Evolutionary conservation across 176 grass and related monocot species (phyloP).

Genomic region (Carex pumila): DNA sequence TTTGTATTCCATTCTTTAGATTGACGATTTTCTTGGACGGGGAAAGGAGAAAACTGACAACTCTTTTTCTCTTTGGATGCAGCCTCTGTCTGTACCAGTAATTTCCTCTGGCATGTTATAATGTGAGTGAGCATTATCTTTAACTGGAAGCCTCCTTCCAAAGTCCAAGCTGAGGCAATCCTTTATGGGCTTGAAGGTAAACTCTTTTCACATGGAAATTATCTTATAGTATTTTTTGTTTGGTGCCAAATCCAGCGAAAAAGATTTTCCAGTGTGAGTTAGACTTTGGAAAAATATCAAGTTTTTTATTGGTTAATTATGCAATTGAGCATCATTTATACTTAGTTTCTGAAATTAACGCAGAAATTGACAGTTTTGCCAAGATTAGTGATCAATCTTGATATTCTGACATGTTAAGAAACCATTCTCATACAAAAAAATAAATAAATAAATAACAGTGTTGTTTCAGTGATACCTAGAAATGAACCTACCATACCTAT

Average conservation of each 20-base stretch:
- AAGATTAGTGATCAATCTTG: background rate
- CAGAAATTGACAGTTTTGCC: background rate
- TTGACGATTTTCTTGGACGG: no score
- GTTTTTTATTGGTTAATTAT: background rate
- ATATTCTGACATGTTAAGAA: background rate
- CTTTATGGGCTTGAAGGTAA: slow-evolving; percentile 18
- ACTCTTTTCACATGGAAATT: background rate
- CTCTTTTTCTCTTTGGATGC: no score
- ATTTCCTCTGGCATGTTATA: no score
- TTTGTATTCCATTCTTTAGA: no score
- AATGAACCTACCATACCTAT: no score
- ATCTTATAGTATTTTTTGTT: background rate
- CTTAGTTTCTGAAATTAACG: slow-evolving; percentile 1
- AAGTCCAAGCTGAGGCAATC: slow-evolving; percentile 24
- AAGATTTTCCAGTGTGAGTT: background rate
- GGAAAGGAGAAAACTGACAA: no score
- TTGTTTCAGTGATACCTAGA: background rate
- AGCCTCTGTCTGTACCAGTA: no score
- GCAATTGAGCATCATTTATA: background rate
- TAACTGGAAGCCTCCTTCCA: slow-evolving; percentile 25
- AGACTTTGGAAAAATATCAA: background rate
- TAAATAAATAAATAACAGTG: background rate
- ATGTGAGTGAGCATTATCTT: background rate
- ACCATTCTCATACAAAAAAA: background rate
- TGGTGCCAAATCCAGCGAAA: slow-evolving; percentile 4